phyloP scores from a whole-genome alignment of 2,329 filamentous ascomycete genomes.

The Corynespora cassiicola region DNA sequence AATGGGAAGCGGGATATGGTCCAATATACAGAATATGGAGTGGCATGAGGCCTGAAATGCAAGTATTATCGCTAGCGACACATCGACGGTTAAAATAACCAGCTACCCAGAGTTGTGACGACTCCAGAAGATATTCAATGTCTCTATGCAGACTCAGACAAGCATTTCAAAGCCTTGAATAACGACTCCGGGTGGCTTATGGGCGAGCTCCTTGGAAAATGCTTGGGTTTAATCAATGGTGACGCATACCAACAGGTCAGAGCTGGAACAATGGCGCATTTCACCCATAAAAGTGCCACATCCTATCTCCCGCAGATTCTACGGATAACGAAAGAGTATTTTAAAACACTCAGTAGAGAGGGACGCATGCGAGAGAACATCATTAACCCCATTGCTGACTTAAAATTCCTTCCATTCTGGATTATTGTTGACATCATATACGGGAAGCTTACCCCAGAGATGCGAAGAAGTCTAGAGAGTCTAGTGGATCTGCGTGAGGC shows the following conservation, averaged over 20 bases:
- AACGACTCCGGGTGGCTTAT: conserved; percentile 49
- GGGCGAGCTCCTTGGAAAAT: conserved; percentile 48
- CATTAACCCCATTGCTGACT: conserved; percentile 29
- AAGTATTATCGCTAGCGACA: conserved; percentile 13
- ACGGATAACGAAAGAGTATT: no score
- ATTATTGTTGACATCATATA: conserved; percentile 47
- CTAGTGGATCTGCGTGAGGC: no score
- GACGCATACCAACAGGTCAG: no score
- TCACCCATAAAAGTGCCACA: no score
- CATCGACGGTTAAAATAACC: no score
- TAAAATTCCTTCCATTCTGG: conserved; percentile 44
- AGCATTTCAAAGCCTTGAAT: conserved; percentile 48
- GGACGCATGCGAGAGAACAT: no score
- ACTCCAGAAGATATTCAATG: conserved; percentile 2
- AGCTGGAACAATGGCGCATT: no score
- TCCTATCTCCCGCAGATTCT: no score
- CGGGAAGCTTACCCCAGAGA: no score
- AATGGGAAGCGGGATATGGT: conserved; percentile 43
- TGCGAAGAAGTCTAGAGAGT: no score
- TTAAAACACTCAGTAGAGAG: conserved; percentile 11
- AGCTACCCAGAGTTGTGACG: neutral
- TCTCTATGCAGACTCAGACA: conserved; percentile 51
- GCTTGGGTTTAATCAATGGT: conserved; percentile 48
- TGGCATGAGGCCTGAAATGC: conserved; percentile 50
- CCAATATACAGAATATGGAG: conserved; percentile 41